Base-by-base conservation (phyloP, 2,329 filamentous ascomycete species). In the Colletotrichum graminicola region DNA sequence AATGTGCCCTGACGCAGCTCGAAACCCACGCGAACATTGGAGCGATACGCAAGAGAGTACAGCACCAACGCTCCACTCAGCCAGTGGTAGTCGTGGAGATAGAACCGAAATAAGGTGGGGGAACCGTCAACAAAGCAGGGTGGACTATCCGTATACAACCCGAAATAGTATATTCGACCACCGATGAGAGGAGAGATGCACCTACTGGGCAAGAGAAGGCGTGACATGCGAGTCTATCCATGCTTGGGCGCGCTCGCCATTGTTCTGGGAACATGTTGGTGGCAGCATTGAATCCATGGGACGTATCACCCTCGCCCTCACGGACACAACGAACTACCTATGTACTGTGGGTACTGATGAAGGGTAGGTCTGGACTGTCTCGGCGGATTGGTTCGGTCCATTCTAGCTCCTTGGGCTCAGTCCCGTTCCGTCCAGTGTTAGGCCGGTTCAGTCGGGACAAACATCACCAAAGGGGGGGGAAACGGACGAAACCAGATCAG, bases 341-440 rank as follows among this genome's bases (percentile, higher is more conserved):
- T 2, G 1, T 45, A n/a, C 43, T 45, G 21, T 45, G n/a, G 21
- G 21, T 36, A 36, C 32, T n/a, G 10, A 23, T n/a, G 21, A 34
- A 36, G n/a, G 32, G 21, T 34, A 36, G 29, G 52, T 51, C 49
- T 51, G 49, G 23, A 2, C 12, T 51, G 23, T 26, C 16, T 29
- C 23, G 49, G 8, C 23, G 49, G 49, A 16, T 51, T 29, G 26
- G 41, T 32, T n/a, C 43, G 14, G 57, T 41, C 55, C 29, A 62
- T 36, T 43, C 29, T n/a, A 51, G 36, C 57, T 32, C 43, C 32
- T 34, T 51, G 29, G 21, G 23, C 29, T 54, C 52, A 47, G 45
- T 45, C 62, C 62, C 60, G 55, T 65, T 34, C 65, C 36, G 51
- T 67, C 65, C 59, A 49, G 65, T 43, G 41, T 67, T 41, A 45